These are phyloP conservation scores for Backusella tuberculispora DNA, from an alignment of 192 early-diverging fungal genomes.

Conservation along the genomic window DNA sequence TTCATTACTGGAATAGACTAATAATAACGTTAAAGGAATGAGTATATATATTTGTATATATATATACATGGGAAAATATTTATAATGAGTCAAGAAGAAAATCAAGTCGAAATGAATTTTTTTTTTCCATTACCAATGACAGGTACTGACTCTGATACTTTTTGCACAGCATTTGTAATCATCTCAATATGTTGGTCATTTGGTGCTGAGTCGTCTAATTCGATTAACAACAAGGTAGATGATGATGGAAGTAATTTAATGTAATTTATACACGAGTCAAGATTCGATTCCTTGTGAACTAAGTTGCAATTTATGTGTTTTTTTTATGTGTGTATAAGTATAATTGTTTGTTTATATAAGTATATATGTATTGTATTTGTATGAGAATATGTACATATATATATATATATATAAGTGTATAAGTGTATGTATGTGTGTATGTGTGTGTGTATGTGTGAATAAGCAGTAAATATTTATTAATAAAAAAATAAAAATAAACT, in stretches of 20 bases:
- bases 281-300: conserved; percentile 19
- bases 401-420: neutral
- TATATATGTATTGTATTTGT: neutral
- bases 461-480: conserved; percentile 4
- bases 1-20: conserved; percentile 31
- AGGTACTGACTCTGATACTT: conserved; percentile 3
- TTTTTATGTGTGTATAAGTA: neutral
- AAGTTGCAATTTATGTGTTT: too few species aligned
- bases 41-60: neutral
- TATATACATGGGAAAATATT: too few species aligned
- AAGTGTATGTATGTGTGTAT: neutral
- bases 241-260: conserved; percentile 19
- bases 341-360: neutral
- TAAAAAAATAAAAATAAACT: neutral
- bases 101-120: neutral
- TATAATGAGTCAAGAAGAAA: neutral
- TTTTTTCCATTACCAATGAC: conserved; percentile 19
- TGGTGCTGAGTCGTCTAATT: conserved; percentile 18
- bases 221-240: conserved; percentile 12
- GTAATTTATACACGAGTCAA: conserved; percentile 22
- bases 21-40: neutral
- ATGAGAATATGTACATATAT: neutral
- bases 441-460: too few species aligned
- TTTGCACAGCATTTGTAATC: conserved; percentile 16
- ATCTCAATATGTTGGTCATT: neutral